Evolutionary conservation across 768 basidiomycete genomes (phyloP).

Genomic region (Lactarius vividus): DNA sequence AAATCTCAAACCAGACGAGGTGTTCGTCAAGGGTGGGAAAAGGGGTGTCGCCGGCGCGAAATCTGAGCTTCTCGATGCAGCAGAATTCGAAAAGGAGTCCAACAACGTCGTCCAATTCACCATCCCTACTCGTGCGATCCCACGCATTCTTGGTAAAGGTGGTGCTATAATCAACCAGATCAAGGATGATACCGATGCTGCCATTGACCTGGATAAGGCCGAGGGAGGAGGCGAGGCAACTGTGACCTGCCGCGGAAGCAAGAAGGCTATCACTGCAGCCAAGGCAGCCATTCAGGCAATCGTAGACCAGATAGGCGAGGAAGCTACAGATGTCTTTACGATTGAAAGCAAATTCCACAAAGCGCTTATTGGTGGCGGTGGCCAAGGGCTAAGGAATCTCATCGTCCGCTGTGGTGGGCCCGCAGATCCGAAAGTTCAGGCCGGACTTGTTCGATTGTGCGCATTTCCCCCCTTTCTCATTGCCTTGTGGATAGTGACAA

Average conservation of each 20-base stretch:
- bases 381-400: conserved; percentile 82
- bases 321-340: conserved; percentile 58
- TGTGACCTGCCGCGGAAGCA: conserved; percentile 83
- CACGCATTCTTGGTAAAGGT: conserved; percentile 88
- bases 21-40: conserved; percentile 90
- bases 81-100: conserved; percentile 92
- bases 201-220: conserved; percentile 87
- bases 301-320: conserved; percentile 80
- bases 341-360: conserved; percentile 90
- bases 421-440: conserved; percentile 74
- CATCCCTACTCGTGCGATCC: conserved; percentile 79
- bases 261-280: conserved; percentile 79
- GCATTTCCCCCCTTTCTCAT: conserved; percentile 32
- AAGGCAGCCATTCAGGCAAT: conserved; percentile 84
- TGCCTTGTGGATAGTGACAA: conserved; percentile 9
- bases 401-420: conserved; percentile 81
- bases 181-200: conserved; percentile 84
- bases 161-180: conserved; percentile 93
- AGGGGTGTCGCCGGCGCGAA: conserved; percentile 93
- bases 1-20: conserved; percentile 82
- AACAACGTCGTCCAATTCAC: conserved; percentile 80
- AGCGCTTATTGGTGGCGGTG: conserved; percentile 88
- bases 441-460: conserved; percentile 89
- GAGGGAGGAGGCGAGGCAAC: conserved; percentile 53
- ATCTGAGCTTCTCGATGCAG: conserved; percentile 86